Base-by-base conservation (phyloP, 805 yeast species). In the Candida railenensis region DNA sequence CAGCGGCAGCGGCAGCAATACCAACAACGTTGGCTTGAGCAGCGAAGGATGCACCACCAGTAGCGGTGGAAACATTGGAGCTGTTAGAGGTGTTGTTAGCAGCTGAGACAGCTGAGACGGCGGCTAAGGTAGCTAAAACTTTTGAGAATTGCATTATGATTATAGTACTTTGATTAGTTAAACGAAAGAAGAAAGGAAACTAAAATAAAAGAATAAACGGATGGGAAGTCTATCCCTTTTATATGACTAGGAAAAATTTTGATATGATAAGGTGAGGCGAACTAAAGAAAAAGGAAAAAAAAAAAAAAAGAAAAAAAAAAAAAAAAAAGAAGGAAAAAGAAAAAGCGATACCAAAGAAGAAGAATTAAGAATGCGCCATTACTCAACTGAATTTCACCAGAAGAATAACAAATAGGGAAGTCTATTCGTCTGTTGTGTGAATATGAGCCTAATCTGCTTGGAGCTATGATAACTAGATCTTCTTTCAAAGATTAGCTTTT, bases 141-240 rank as follows among this genome's bases (percentile, higher is more conserved):
- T 67, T 53, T 48, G 61, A 57, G 66, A 69, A 66, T 66, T 69
- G 74, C 75, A 69, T 69, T 67, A 41, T 61, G 34, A 25, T 28
- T 16, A 14, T 19, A n/a, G 19, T 7, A 19, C 25, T 8, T 7
- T 9, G 21, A 25, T 25, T 25, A 33, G n/a, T 19, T 18, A 15
- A 34, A 40, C 16, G 40, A 16, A 34, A 37, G 19, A 37, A 45
- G 36, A 40, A 40, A 40, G 16, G 21, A 16, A 25, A 21, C 28
- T 14, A 28, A 37, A n/a, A 22, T 16, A 22, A n/a, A 12, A 21
- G 11, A 14, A 5, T 7, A 8, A 18, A 16, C n/a, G n/a, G n/a
- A 7, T 3, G 22, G 43, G 20, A 40, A 28, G n/a, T 14, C 36
- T 3, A 25, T 40, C n/a, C 22, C 36, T 40, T 40, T 28, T 40